Conservation (phyloP, 108 stramenopile species). For the Licmophora abbreviata region DNA sequence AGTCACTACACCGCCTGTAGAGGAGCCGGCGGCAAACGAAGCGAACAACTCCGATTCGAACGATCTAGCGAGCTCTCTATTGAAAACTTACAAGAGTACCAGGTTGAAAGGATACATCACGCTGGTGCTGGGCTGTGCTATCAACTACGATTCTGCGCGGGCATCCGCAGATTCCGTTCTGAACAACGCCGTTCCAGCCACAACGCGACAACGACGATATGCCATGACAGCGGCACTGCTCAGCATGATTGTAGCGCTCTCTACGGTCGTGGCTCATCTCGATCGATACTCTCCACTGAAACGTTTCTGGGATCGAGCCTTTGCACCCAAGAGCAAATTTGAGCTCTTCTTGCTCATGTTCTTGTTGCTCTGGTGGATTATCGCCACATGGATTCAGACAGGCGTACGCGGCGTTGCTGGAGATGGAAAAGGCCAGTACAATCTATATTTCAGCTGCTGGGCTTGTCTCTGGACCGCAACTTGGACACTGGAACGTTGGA, state of each 20-base stretch:
- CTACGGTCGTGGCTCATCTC: constrained; percentile 30
- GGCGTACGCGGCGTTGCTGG: constrained; percentile 57
- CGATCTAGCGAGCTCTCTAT: too few species aligned
- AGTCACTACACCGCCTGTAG: too few species aligned
- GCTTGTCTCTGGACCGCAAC: constrained; percentile 31
- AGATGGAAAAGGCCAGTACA: constrained; percentile 62
- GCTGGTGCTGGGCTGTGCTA: constrained; percentile 35
- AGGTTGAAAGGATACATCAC: constrained; percentile 67
- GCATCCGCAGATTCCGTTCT: constrained; percentile 13
- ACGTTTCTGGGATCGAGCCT: constrained; percentile 14
- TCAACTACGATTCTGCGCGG: constrained; percentile 36
- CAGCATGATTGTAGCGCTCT: constrained; percentile 26
- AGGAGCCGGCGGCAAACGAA: too few species aligned
- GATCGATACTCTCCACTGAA: constrained; percentile 31
- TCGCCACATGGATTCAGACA: constrained; percentile 56
- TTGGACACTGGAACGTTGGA: constrained; percentile 50
- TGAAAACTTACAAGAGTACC: constrained; percentile 27
- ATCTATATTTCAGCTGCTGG: constrained; percentile 63
- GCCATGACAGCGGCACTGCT: constrained; percentile 33
- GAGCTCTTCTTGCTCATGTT: constrained; percentile 36
- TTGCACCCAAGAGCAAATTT: constrained; percentile 27
- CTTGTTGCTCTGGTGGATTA: constrained; percentile 57
- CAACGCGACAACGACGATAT: constrained; percentile 25
- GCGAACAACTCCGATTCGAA: too few species aligned
- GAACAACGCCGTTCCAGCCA: constrained; percentile 10